Evolutionary conservation across 1,139 yeast genomes (phyloP).

Genomic region (Suhomyces yuchorum): DNA sequence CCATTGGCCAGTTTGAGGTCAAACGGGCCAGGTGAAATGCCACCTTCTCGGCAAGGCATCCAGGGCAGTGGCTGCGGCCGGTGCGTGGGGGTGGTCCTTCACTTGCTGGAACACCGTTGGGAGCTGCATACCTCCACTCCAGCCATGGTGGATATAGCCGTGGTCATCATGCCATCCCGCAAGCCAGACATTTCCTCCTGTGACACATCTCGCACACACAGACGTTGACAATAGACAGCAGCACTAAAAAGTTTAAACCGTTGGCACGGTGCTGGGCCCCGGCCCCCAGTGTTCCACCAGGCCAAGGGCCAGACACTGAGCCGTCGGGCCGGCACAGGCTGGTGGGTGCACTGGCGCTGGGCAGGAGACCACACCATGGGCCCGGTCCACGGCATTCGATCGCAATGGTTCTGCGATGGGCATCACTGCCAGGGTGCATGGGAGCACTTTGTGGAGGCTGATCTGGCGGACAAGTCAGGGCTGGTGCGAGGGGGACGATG

Average conservation of each 20-base stretch:
- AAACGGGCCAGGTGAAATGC: too few species aligned
- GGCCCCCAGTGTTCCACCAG: not conserved
- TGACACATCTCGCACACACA: slow-evolving; percentile 1
- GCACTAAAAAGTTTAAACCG: slow-evolving; percentile 6
- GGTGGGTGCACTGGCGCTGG: too few species aligned
- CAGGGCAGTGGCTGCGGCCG: too few species aligned
- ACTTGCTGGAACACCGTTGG: not conserved
- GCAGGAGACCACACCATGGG: not conserved
- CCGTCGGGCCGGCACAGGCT: not conserved
- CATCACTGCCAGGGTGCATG: not conserved
- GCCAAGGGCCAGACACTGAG: not conserved
- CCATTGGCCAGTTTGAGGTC: not conserved
- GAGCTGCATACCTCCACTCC: not conserved
- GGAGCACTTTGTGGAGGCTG: not conserved
- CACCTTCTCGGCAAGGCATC: too few species aligned
- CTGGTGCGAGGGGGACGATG: not conserved
- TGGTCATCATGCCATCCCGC: not conserved
- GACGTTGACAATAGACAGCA: slow-evolving; percentile 4
- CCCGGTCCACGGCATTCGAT: not conserved
- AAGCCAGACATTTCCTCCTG: slow-evolving; percentile 2
- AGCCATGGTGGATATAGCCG: not conserved
- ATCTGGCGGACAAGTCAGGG: not conserved
- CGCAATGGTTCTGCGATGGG: not conserved
- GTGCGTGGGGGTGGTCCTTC: too few species aligned
- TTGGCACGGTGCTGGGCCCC: not conserved